Conservation (phyloP, 441 rosid genomes). For the Erodium texanum region DNA sequence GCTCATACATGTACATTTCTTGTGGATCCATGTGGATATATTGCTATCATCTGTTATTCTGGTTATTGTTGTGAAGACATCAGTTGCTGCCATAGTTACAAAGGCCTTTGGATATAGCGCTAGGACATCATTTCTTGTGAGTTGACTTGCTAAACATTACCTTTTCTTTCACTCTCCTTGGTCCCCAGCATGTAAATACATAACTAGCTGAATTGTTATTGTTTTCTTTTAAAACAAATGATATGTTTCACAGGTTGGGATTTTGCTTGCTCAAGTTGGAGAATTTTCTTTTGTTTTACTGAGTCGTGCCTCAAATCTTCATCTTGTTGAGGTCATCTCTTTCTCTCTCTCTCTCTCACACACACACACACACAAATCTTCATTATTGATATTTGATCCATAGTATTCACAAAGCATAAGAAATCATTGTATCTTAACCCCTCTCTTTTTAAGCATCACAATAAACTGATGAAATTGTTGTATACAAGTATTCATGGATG, state of each 20-base stretch:
- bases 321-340: constrained; percentile 65
- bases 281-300: constrained; percentile 93
- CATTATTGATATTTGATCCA: too few relatives aligned
- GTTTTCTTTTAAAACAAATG: constrained; percentile 1
- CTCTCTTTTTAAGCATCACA: not conserved
- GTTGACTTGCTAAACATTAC: constrained; percentile 22
- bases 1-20: constrained; percentile 92
- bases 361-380: too few relatives aligned
- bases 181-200: constrained; percentile 1
- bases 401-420: too few relatives aligned
- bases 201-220: not conserved
- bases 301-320: constrained; percentile 91
- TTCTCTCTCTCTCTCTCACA: constrained; percentile 7
- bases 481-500: not conserved
- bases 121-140: constrained; percentile 82
- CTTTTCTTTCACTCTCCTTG: not conserved
- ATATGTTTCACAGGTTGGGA: constrained; percentile 53
- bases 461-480: not conserved
- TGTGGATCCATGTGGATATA: constrained; percentile 96
- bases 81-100: constrained; percentile 53
- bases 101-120: constrained; percentile 77
- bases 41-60: constrained; percentile 88
- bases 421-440: not conserved
- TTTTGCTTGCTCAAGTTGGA: constrained; percentile 95
- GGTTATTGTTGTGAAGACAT: constrained; percentile 82